Evolutionary conservation across 495 filamentous ascomycete genomes (phyloP).

Genomic region (Extremus antarcticus): DNA sequence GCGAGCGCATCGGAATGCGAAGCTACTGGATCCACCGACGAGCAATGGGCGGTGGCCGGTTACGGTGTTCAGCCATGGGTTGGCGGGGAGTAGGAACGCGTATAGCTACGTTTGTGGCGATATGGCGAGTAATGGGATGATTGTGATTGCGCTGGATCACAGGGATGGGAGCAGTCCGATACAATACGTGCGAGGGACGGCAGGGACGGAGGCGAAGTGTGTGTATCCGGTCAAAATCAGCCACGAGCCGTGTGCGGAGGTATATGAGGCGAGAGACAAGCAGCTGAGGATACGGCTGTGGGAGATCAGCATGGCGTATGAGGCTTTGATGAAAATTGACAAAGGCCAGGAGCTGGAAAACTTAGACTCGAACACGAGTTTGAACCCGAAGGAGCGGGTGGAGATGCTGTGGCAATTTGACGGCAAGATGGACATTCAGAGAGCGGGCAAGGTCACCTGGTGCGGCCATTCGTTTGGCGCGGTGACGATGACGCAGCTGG

Average conservation of each 20-base stretch:
- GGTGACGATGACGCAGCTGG: constrained; percentile 56
- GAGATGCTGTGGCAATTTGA: constrained; percentile 42
- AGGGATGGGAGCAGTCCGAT: constrained; percentile 62
- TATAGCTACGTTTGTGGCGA: constrained; percentile 64
- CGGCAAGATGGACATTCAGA: constrained; percentile 47
- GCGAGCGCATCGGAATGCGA: constrained; percentile 40
- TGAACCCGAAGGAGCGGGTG: constrained; percentile 14
- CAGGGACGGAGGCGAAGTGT: constrained; percentile 19
- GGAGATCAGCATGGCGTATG: constrained; percentile 55
- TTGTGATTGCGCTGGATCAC: constrained; percentile 68
- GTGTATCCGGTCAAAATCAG: constrained; percentile 39
- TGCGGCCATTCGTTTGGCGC: constrained; percentile 69
- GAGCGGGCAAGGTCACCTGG: constrained; percentile 60
- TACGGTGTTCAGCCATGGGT: constrained; percentile 69
- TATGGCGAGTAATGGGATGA: constrained; percentile 60
- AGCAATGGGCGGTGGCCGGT: constrained; percentile 55
- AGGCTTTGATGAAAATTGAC: constrained; percentile 53
- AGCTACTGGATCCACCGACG: constrained; percentile 37
- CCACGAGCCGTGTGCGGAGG: constrained; percentile 45
- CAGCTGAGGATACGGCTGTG: constrained; percentile 62
- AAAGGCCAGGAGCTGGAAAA: constrained; percentile 33
- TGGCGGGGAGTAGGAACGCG: constrained; percentile 61
- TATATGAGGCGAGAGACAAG: constrained; percentile 47
- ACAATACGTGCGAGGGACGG: constrained; percentile 41
- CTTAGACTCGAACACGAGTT: constrained; percentile 30